These are phyloP conservation scores for Sporothrix sp. DNA, from an alignment of 2,329 filamentous ascomycete genomes.

Conservation along the genomic window DNA sequence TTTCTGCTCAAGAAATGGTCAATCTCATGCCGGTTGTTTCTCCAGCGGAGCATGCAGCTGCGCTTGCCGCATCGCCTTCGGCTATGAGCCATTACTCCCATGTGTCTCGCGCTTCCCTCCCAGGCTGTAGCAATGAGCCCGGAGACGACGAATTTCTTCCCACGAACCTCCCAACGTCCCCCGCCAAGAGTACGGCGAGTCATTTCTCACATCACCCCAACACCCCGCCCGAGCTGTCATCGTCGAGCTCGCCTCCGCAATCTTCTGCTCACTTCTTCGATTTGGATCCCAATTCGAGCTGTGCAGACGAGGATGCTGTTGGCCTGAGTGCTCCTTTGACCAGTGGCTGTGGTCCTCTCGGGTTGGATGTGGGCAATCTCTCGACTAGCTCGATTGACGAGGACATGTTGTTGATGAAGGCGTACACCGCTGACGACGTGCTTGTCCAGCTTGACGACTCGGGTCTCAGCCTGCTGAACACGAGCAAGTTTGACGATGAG, in stretches of 20 bases:
- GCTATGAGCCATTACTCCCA: constrained; percentile 37
- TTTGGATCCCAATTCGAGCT: constrained; percentile 31
- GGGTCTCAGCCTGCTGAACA: constrained; percentile 39
- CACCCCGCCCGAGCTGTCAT: constrained; percentile 51
- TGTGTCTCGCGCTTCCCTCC: constrained; percentile 35
- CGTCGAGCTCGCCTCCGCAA: constrained; percentile 47
- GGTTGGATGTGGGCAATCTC: constrained; percentile 29
- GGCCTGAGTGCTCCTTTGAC: constrained; percentile 26
- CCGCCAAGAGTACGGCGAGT: constrained; percentile 41
- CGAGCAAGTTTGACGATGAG: constrained; percentile 46
- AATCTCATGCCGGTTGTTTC: constrained; percentile 21
- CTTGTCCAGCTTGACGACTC: constrained; percentile 34
- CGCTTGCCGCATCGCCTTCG: constrained; percentile 34
- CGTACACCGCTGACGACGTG: constrained; percentile 34
- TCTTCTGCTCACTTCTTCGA: constrained; percentile 36
- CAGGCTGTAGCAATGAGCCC: constrained; percentile 5
- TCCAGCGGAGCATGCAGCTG: constrained; percentile 21
- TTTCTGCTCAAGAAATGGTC: constrained; percentile 16
- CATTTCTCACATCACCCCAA: constrained; percentile 34
- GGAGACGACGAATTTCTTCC: constrained; percentile 17
- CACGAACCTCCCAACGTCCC: constrained; percentile 29
- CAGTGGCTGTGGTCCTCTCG: constrained; percentile 15
- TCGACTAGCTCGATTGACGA: constrained; percentile 27
- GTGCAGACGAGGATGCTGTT: constrained; percentile 21
- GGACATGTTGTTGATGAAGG: constrained; percentile 35